A percentile compares a stretch with the other conserved stretches of the same genome.
Conservation (phyloP, 164 flowering plant genomes). For the Warburgia ugandensis region DNA sequence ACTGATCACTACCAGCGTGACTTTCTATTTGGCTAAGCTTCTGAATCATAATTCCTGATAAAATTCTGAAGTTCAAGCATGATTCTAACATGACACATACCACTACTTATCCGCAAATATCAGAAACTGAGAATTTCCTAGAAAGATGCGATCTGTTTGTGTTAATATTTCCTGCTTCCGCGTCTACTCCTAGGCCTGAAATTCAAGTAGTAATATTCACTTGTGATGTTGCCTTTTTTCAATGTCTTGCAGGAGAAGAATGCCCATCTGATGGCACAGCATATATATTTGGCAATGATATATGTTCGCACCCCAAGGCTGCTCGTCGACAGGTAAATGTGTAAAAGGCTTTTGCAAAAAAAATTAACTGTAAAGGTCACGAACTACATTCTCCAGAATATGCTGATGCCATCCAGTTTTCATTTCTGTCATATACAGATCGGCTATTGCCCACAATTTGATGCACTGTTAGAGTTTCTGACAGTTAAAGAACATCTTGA, state of each 20-base stretch:
- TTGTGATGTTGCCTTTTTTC: not conserved
- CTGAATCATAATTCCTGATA: too few relatives aligned
- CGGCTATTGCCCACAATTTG: constrained; percentile 98
- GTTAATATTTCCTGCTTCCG: too few relatives aligned
- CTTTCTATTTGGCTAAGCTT: too few relatives aligned
- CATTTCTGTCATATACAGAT: constrained; percentile 39
- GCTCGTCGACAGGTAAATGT: constrained; percentile 71
- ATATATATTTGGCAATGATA: constrained; percentile 79
- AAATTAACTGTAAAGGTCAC: too few relatives aligned
- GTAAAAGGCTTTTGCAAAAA: constrained; percentile 12
- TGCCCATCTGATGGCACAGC: constrained; percentile 86
- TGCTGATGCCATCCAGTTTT: not conserved
- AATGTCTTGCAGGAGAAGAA: constrained; percentile 66
- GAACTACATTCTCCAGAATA: not conserved
- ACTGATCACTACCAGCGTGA: too few relatives aligned
- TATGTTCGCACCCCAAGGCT: constrained; percentile 72
- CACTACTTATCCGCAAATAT: too few relatives aligned
- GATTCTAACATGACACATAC: too few relatives aligned
- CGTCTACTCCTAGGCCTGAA: too few relatives aligned
- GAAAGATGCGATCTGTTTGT: too few relatives aligned
- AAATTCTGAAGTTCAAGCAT: too few relatives aligned
- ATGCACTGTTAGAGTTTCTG: constrained; percentile 76
- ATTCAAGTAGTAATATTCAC: not conserved
- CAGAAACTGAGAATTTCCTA: too few relatives aligned
- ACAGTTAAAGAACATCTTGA: constrained; percentile 93